Base-by-base conservation (phyloP, 495 filamentous ascomycete species). In the Lepraria neglecta region DNA sequence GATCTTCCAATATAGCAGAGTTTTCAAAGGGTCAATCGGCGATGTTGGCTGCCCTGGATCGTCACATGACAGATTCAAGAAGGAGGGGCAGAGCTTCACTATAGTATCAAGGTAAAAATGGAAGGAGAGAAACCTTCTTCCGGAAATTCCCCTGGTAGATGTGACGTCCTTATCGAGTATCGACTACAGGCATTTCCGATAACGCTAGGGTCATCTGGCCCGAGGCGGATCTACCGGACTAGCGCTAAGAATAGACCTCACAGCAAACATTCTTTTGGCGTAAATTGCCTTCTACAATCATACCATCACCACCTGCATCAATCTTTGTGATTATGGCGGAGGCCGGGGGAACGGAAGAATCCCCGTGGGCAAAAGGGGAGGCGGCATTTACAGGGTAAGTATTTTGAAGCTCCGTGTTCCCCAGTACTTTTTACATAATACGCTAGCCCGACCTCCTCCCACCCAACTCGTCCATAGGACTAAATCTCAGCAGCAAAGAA, bases 401-500 rank as follows among this genome's bases (percentile, higher is more conserved):
- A n/a, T 30, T n/a, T 35, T 40, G 10, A 30, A 31, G n/a, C 44
- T 47, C 42, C 51, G 35, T 21, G 51, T 30, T 46, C 19, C 48
- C 31, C 19, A 40, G 6, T 24, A 55, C 14, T n/a, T 53, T 28
- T 63, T 35, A 3, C 38, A 46, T 28, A 15, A 45, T 42, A 15
- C 28, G 57, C 21, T 19, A 10, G 24, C 17, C 33, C 10, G 19
- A 55, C 19, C 30, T 55, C 50, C 24, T 53, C 50, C 33, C 35
- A 19, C 27, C 12, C 48, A 6, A 52, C 35, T 31, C 51, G 17
- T 35, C 14, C 40, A 21, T 4, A 52, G 46, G 14, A 55, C 60
- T 65, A 31, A 68, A 17, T n/a, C 19, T 40, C 42, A 31, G 24
- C 65, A 96, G 92, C 65, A 97, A 97, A 77, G 76, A 73, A 56